Conservation (phyloP, 1,284 basidiomycete species). For the Filobasidium uniguttulatum region DNA sequence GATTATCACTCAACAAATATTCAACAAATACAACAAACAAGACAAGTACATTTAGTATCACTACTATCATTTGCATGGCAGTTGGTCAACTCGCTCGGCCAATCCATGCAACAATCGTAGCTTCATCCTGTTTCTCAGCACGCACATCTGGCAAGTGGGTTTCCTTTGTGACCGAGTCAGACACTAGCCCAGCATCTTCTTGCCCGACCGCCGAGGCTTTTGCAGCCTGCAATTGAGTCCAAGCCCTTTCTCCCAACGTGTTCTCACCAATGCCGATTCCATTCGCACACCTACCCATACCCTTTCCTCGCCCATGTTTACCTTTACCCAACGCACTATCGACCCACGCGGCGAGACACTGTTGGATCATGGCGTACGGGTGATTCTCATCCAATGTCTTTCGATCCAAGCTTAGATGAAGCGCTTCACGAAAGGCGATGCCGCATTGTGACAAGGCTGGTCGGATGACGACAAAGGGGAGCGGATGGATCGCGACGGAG, state of each 20-base stretch:
- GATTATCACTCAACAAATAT: background rate
- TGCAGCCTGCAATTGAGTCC: background rate
- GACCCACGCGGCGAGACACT: conserved; percentile 11
- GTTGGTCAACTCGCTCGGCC: background rate
- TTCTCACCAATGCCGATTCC: background rate
- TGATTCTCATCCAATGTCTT: background rate
- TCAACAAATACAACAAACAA: background rate
- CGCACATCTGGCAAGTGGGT: background rate
- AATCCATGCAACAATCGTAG: conserved; percentile 2
- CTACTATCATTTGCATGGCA: background rate
- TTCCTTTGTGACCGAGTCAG: background rate
- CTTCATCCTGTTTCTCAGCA: background rate
- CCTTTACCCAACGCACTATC: conserved; percentile 13
- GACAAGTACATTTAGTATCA: background rate
- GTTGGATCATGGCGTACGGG: conserved; percentile 3
- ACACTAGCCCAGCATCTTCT: background rate
- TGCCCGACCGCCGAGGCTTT: background rate
- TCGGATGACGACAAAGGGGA: conserved; percentile 24
- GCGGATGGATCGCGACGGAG: conserved; percentile 24
- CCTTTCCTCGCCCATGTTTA: conserved; percentile 9
- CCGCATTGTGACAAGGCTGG: conserved; percentile 14
- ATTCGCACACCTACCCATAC: conserved; percentile 3
- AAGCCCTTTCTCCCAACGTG: background rate
- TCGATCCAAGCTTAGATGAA: conserved; percentile 13
- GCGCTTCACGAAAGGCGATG: conserved; percentile 12